Percentiles rank a stretch among this genome's conserved stretches.
phyloP scores from a whole-genome alignment of 305 asterid species.

The Fraxinus nigra region DNA sequence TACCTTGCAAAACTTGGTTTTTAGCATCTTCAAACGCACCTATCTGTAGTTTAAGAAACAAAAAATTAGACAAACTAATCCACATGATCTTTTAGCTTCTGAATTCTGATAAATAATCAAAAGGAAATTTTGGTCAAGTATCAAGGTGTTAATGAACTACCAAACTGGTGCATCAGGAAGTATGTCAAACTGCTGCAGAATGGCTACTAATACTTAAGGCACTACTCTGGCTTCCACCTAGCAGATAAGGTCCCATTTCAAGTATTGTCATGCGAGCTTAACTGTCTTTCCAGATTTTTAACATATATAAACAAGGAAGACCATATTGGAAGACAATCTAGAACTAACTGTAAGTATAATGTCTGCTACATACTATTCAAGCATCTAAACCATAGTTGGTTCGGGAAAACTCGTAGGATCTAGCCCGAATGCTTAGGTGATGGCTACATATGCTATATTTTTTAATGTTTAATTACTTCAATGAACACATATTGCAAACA shows the following conservation, averaged over 20 bases:
- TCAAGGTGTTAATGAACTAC: neutral
- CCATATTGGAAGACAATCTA: neutral
- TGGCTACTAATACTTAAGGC: slow-evolving; percentile 47
- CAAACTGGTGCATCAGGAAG: slow-evolving; percentile 50
- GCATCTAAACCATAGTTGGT: neutral
- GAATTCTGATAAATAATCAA: slow-evolving; percentile 12
- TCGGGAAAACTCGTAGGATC: neutral
- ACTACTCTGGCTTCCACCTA: slow-evolving; percentile 1
- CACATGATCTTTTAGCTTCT: slow-evolving; percentile 11
- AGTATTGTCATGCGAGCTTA: neutral
- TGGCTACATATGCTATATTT: neutral
- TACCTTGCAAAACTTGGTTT: slow-evolving; percentile 35
- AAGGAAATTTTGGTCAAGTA: neutral
- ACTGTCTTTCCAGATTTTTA: slow-evolving; percentile 3
- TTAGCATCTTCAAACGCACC: slow-evolving; percentile 52
- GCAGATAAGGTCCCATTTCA: slow-evolving; percentile 15
- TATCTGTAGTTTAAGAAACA: slow-evolving; percentile 36
- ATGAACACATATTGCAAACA: neutral
- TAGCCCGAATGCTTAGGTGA: neutral
- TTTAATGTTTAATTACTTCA: neutral
- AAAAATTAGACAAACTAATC: slow-evolving; percentile 14
- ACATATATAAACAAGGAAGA: neutral
- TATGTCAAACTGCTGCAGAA: slow-evolving; percentile 59
- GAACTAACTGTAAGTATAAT: neutral
- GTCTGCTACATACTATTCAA: neutral